Percentiles rank a stretch among this genome's conserved stretches.
Conservation (phyloP, 1,139 yeast genomes). For the Pichia sp. region DNA sequence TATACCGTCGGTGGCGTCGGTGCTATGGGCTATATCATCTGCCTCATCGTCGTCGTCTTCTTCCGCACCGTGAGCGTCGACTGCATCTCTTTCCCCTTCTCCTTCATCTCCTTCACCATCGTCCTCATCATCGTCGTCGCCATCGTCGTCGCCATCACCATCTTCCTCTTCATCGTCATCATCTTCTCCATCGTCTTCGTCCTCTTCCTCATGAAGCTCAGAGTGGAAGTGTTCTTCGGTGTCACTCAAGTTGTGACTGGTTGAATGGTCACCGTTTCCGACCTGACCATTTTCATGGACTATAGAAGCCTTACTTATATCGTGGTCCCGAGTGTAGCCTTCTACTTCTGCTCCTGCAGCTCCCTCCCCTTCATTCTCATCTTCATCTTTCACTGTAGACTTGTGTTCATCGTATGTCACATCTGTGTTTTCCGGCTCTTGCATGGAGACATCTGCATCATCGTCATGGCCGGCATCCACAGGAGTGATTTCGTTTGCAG, state of each 20-base stretch:
- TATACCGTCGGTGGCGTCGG: constrained; percentile 2
- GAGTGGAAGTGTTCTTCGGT: constrained; percentile 2
- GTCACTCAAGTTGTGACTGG: background rate
- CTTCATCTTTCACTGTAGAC: background rate
- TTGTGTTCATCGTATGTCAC: background rate
- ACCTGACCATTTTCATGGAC: background rate
- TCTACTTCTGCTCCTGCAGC: background rate
- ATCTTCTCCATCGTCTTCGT: constrained; percentile 7
- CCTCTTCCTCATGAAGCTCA: constrained; percentile 6
- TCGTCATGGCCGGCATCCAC: background rate
- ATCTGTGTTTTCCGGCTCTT: background rate
- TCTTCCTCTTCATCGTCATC: constrained; percentile 17
- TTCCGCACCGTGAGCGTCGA: background rate
- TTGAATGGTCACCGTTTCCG: background rate
- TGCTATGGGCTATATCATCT: constrained; percentile 9
- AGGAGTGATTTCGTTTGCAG: constrained; percentile 6
- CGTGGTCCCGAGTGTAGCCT: background rate
- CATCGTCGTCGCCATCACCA: constrained; percentile 15
- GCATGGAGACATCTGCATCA: background rate
- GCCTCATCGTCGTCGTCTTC: constrained; percentile 14
- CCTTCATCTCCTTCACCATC: constrained; percentile 6
- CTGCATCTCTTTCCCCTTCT: background rate
- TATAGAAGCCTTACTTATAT: background rate
- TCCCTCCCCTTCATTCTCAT: background rate
- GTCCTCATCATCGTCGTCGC: constrained; percentile 13